A percentile compares a stretch with the other conserved stretches of the same genome.
phyloP scores from a whole-genome alignment of 208 protist species.

The Leishmania guyanensis region DNA sequence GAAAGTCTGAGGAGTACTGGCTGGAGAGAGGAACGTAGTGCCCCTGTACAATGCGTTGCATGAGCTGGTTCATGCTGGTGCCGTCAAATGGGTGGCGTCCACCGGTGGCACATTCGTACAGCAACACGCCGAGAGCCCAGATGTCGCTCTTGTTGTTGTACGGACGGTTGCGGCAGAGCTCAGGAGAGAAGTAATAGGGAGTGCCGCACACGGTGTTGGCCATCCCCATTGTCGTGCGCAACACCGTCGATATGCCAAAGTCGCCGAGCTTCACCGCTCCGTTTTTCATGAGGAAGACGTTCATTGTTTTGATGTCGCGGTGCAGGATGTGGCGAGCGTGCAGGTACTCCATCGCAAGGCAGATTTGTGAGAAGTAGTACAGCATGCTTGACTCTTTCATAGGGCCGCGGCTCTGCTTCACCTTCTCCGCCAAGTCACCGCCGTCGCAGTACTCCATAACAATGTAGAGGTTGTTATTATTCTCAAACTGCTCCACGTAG shows the following conservation, averaged over 20 bases:
- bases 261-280: slow-evolving; percentile 92
- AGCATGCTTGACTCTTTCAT: slow-evolving; percentile 88
- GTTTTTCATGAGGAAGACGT: slow-evolving; percentile 94
- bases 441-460: slow-evolving; percentile 95
- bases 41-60: slow-evolving; percentile 91
- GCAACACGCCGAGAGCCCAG: slow-evolving; percentile 91
- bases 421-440: slow-evolving; percentile 77
- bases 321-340: slow-evolving; percentile 93
- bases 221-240: slow-evolving; percentile 92
- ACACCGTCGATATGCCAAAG: slow-evolving; percentile 93
- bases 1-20: slow-evolving; percentile 83
- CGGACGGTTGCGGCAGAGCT: slow-evolving; percentile 94
- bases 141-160: slow-evolving; percentile 98
- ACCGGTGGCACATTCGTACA: slow-evolving; percentile 88
- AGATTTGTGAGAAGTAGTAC: slow-evolving; percentile 93
- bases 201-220: slow-evolving; percentile 94
- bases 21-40: slow-evolving; percentile 79
- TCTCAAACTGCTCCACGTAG: slow-evolving; percentile 94
- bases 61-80: slow-evolving; percentile 93
- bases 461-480: slow-evolving; percentile 89
- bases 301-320: slow-evolving; percentile 94
- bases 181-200: slow-evolving; percentile 96
- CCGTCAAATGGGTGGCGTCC: slow-evolving; percentile 93
- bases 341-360: slow-evolving; percentile 92
- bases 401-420: slow-evolving; percentile 60